phyloP scores from a whole-genome alignment of 78 protist genomes.

The Dictyostelium firmibasis region DNA sequence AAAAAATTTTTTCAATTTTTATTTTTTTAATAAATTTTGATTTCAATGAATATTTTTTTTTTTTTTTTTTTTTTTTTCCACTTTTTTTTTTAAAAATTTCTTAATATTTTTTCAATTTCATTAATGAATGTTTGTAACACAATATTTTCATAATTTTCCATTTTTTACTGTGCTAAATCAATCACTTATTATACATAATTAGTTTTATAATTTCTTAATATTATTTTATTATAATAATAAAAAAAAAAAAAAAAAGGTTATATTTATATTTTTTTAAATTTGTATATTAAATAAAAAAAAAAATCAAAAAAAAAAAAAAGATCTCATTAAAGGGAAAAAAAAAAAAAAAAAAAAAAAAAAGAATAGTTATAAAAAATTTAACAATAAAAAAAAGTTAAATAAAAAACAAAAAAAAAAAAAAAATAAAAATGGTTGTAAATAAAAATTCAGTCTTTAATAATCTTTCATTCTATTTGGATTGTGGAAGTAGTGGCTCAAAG shows the following conservation, averaged over 20 bases:
- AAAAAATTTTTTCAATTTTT: neutral
- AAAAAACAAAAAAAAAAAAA: neutral
- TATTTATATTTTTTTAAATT: too few species aligned
- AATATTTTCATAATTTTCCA: too few species aligned
- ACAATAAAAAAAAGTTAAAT: neutral
- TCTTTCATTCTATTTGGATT: constrained; percentile 19
- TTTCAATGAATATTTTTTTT: neutral
- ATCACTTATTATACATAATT: too few species aligned
- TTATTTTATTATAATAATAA: too few species aligned
- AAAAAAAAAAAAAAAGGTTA: too few species aligned
- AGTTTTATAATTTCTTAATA: too few species aligned
- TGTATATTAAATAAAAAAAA: neutral
- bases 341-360: neutral
- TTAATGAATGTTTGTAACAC: neutral
- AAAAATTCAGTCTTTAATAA: neutral
- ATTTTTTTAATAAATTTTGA: neutral
- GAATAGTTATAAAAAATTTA: neutral
- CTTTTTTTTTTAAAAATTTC: neutral
- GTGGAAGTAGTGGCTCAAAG: constrained; percentile 12
- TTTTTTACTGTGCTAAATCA: too few species aligned
- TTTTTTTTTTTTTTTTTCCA: neutral
- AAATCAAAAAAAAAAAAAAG: neutral
- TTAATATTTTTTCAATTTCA: neutral
- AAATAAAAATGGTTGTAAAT: neutral
- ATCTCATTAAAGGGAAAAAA: too few species aligned